Base-by-base conservation (phyloP, 2,329 filamentous ascomycete species). In the Arthrobotrys iridis region DNA sequence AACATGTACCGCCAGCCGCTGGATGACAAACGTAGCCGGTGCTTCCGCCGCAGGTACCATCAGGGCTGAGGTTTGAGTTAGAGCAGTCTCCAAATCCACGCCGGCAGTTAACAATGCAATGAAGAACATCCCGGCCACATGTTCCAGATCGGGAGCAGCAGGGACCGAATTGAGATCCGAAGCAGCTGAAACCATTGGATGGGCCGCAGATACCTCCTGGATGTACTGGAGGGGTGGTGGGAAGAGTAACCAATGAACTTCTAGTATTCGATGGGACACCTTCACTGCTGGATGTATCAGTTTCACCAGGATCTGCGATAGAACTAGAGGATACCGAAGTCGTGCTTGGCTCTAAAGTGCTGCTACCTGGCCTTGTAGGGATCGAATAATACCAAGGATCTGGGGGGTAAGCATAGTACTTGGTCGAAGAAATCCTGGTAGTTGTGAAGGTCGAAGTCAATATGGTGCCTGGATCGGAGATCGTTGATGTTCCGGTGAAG, bases 1-100 rank as follows among this genome's bases (percentile, higher is more conserved):
- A 85, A 77, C 83, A 84, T 77, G 80, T 80, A 4, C 82, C 82
- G 55, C 81, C 82, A 11, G 28, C 59, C 0, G 82, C 83, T 20
- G 80, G 81, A 50, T 81, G 78, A 65, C 83, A 84, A 5, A 80
- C 82, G 60, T 82, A 82, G 4, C 80, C 81, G 7, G 76, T 80
- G 20, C 76, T 63, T 45, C 81, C 81, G 37, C 83, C 83, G 62
- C 83, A 84, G 35, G 63, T 79, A 63, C 83, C 82, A 76, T 83
- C 79, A 5, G 80, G 80, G 3, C 82, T 82, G 2, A 82, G 22
- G 3, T 20, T 58, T 2, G 62, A 50, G 26, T 59, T 71, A 4
- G 68, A 41, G 20, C 77, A 77, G 2, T 72, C 71, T 10, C 76
- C 74, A 15, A 60, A 74, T 15, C 70, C 62, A 4, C 45, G 70